phyloP scores from a whole-genome alignment of 148 eudicot genomes.

The Linanthus parryae region DNA sequence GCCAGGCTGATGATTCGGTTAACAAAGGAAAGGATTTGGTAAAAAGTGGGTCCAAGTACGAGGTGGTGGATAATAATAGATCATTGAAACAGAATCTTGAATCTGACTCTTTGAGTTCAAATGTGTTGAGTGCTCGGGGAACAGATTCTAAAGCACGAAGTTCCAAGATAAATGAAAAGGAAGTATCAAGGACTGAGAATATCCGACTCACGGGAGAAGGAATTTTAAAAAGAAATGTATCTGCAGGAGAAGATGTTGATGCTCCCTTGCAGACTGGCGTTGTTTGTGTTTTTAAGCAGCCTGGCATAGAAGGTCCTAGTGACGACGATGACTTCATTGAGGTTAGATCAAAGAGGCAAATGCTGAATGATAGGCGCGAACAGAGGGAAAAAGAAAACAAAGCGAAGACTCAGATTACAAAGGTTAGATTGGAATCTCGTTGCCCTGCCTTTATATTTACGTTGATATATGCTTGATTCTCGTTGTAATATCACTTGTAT shows the following conservation, averaged over 20 bases:
- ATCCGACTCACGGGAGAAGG: slow-evolving; percentile 37
- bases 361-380: slow-evolving; percentile 96
- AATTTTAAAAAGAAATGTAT: slow-evolving; percentile 54
- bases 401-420: slow-evolving; percentile 61
- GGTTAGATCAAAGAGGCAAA: slow-evolving; percentile 97
- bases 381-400: slow-evolving; percentile 91
- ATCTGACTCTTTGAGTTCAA: slow-evolving; percentile 26
- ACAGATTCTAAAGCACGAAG: slow-evolving; percentile 23
- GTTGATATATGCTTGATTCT: neutral
- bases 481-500: too few species aligned
- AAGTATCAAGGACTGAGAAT: slow-evolving; percentile 21
- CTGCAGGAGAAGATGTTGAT: slow-evolving; percentile 69
- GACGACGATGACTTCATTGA: slow-evolving; percentile 97
- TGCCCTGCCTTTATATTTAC: neutral
- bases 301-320: slow-evolving; percentile 92
- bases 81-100: slow-evolving; percentile 30
- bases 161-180: slow-evolving; percentile 26
- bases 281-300: slow-evolving; percentile 70
- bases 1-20: slow-evolving; percentile 25
- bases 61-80: slow-evolving; percentile 23
- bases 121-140: slow-evolving; percentile 22
- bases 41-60: slow-evolving; percentile 42
- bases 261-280: slow-evolving; percentile 94
- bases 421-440: slow-evolving; percentile 34
- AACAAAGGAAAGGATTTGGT: slow-evolving; percentile 25